Percentiles rank a stretch among this genome's conserved stretches.
Evolutionary conservation across 176 grass and related monocot genomes (phyloP).

Genomic region (Melocanna baccifera): DNA sequence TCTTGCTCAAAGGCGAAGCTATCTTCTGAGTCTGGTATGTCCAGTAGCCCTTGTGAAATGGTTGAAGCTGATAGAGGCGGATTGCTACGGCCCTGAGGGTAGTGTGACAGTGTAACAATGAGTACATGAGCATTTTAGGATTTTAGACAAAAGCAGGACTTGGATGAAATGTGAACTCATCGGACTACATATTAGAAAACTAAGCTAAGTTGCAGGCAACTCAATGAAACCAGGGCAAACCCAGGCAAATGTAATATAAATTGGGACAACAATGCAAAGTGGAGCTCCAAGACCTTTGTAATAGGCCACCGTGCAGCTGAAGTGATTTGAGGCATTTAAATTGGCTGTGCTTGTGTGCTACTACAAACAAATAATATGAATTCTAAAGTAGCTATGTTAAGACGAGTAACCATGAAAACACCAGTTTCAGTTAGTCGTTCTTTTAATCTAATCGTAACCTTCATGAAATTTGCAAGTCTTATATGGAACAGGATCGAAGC

Average conservation of each 20-base stretch:
- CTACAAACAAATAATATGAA: background rate
- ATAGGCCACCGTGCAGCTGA: background rate
- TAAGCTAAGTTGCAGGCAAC: background rate
- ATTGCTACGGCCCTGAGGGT: slow-evolving; percentile 5
- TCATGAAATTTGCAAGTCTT: background rate
- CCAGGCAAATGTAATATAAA: background rate
- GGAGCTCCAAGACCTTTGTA: background rate
- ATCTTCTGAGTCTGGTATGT: slow-evolving; percentile 37
- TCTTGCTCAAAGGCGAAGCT: slow-evolving; percentile 57
- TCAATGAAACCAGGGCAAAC: background rate
- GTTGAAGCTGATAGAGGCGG: slow-evolving; percentile 31
- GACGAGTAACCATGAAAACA: background rate
- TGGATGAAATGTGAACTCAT: background rate
- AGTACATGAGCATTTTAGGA: background rate
- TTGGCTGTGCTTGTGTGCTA: background rate
- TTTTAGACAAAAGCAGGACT: background rate
- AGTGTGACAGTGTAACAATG: background rate
- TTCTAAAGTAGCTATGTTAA: background rate
- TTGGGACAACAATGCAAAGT: background rate
- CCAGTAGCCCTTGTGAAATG: slow-evolving; percentile 18
- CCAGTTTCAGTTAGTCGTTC: background rate
- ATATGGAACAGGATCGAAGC: background rate
- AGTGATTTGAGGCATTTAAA: background rate
- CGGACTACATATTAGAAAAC: background rate
- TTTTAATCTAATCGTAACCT: background rate